A percentile compares a stretch with the other conserved stretches of the same genome.
Evolutionary conservation across 768 basidiomycete species (phyloP).

Genomic region (Leccinellum luteum): DNA sequence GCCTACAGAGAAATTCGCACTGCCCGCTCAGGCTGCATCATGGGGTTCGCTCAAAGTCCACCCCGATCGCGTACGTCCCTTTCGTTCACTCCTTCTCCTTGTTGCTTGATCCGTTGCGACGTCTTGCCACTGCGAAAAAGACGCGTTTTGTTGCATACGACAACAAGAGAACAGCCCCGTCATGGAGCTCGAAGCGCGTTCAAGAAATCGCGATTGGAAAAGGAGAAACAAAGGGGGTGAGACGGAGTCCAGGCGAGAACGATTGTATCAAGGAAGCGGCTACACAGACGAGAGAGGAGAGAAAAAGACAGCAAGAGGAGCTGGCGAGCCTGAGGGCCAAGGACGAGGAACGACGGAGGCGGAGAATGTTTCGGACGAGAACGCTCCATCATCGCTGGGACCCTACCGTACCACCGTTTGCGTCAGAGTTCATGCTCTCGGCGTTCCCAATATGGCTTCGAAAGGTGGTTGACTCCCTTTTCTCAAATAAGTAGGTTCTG

Average conservation of each 20-base stretch:
- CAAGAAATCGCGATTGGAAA: slow-evolving; percentile 68
- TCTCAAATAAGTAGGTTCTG: slow-evolving; percentile 72
- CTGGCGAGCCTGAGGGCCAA: slow-evolving; percentile 42
- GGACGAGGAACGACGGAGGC: slow-evolving; percentile 19
- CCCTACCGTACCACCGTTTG: slow-evolving; percentile 50
- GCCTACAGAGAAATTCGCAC: no score
- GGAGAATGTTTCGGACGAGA: slow-evolving; percentile 36
- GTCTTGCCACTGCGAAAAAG: slow-evolving; percentile 65
- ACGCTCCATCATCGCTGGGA: slow-evolving; percentile 62
- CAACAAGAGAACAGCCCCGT: slow-evolving; percentile 61
- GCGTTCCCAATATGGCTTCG: slow-evolving; percentile 34
- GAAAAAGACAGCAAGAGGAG: slow-evolving; percentile 48
- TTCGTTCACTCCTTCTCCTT: slow-evolving; percentile 25
- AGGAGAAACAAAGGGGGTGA: slow-evolving; percentile 52
- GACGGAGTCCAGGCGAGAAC: slow-evolving; percentile 49
- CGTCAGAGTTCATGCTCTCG: slow-evolving; percentile 62
- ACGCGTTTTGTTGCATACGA: slow-evolving; percentile 68
- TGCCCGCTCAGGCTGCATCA: no score
- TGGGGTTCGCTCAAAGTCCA: no score
- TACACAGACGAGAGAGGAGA: slow-evolving; percentile 61
- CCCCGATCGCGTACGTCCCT: no score
- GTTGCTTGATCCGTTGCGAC: slow-evolving; percentile 74
- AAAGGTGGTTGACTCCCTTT: slow-evolving; percentile 67
- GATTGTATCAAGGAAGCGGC: slow-evolving; percentile 78
- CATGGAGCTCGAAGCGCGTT: slow-evolving; percentile 74